A percentile compares a stretch with the other conserved stretches of the same genome.
These are phyloP conservation scores for Echites panduratus DNA, from an alignment of 257 asterid genomes.

Conservation along the genomic window DNA sequence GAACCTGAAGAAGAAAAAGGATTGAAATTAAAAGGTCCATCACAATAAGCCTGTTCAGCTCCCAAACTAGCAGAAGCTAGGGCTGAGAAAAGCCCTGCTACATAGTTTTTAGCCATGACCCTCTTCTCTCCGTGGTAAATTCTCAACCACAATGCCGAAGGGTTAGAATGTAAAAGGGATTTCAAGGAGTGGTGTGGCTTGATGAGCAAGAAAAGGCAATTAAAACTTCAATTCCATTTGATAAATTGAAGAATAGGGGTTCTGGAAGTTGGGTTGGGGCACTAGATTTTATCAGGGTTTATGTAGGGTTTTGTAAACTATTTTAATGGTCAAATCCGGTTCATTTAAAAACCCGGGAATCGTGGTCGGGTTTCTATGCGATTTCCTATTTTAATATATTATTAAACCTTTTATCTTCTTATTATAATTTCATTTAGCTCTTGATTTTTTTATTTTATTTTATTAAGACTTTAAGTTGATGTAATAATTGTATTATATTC, in stretches of 20 bases:
- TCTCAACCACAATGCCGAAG: not conserved
- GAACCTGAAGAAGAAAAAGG: conserved; percentile 42
- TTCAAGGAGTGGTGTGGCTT: not conserved
- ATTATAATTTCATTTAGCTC: too few species aligned
- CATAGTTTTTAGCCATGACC: conserved; percentile 41
- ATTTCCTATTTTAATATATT: too few species aligned
- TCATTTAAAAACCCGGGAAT: too few species aligned
- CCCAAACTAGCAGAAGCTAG: conserved; percentile 52
- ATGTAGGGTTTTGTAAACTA: conserved; percentile 39
- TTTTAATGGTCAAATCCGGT: too few species aligned
- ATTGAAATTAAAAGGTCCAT: conserved; percentile 46
- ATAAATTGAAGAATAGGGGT: not conserved
- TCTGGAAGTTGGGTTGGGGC: not conserved
- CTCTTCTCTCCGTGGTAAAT: not conserved
- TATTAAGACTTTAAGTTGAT: too few species aligned
- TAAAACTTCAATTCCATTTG: not conserved
- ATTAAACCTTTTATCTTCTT: too few species aligned
- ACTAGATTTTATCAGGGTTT: conserved; percentile 30
- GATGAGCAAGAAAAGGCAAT: conserved; percentile 10
- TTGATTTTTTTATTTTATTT: too few species aligned
- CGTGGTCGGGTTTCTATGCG: too few species aligned
- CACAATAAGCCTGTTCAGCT: conserved; percentile 44
- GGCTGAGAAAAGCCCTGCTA: conserved; percentile 61
- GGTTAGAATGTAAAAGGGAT: not conserved
- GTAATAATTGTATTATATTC: too few species aligned